Percentiles rank a stretch among this genome's conserved stretches.
phyloP scores from a whole-genome alignment of 2,329 filamentous ascomycete species.

The Epichloe amarillans region DNA sequence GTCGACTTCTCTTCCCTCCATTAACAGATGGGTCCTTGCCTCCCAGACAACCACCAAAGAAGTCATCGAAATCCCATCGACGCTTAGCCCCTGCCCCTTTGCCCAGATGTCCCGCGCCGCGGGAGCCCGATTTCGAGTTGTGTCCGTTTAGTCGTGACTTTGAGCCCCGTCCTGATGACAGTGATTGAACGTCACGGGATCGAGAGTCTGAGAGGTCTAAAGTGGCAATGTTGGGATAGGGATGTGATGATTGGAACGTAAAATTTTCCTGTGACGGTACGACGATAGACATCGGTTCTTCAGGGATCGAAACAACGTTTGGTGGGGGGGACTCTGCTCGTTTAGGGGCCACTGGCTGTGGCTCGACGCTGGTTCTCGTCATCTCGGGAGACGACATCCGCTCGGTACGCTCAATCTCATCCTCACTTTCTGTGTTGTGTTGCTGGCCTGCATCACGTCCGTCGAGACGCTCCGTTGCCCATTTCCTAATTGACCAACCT shows the following conservation, averaged over 20 bases:
- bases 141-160: constrained; percentile 17
- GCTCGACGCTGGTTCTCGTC: constrained; percentile 32
- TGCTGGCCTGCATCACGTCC: constrained; percentile 41
- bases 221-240: constrained; percentile 48
- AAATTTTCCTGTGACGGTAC: constrained; percentile 49
- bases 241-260: constrained; percentile 53
- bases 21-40: constrained; percentile 46
- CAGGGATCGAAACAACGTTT: constrained; percentile 11
- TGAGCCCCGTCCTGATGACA: constrained; percentile 14
- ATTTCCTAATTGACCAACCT: constrained; percentile 47
- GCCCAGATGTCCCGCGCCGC: constrained; percentile 33
- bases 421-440: constrained; percentile 50
- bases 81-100: constrained; percentile 59
- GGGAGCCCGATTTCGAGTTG: constrained; percentile 13
- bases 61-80: constrained; percentile 58
- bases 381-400: constrained; percentile 44
- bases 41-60: constrained; percentile 56
- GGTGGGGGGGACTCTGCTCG: constrained; percentile 15
- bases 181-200: constrained; percentile 23
- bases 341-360: constrained; percentile 18
- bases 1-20: constrained; percentile 36
- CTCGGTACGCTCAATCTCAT: constrained; percentile 53
- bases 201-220: constrained; percentile 43
- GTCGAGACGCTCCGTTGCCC: constrained; percentile 57
- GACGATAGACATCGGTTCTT: constrained; percentile 25